Conservation (phyloP, 2,329 filamentous ascomycete genomes). For the Thelonectria rubi region DNA sequence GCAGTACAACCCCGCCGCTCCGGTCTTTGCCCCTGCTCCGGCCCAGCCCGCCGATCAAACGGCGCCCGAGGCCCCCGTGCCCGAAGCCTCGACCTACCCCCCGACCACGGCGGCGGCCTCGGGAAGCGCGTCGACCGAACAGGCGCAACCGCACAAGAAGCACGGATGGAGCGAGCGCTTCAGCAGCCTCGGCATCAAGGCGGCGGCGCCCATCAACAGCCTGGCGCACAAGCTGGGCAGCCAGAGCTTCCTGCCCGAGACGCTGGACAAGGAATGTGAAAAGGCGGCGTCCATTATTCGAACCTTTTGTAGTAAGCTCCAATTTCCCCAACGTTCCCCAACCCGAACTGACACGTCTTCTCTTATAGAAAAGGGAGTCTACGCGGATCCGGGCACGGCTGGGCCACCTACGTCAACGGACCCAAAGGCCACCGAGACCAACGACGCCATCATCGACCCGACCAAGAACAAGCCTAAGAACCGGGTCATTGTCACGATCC, state of each 20-base stretch:
- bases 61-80: slow-evolving; percentile 1
- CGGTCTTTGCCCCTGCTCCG: slow-evolving; percentile 44
- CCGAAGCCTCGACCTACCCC: neutral
- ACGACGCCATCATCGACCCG: slow-evolving; percentile 43
- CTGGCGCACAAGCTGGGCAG: slow-evolving; percentile 83
- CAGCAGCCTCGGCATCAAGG: slow-evolving; percentile 51
- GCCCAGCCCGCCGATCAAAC: slow-evolving; percentile 20
- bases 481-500: slow-evolving; percentile 63
- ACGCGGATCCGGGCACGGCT: slow-evolving; percentile 50
- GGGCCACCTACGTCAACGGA: slow-evolving; percentile 45
- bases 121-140: slow-evolving; percentile 9
- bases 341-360: slow-evolving; percentile 12
- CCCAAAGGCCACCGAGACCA: slow-evolving; percentile 42
- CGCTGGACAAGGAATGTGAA: slow-evolving; percentile 88
- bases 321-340: neutral
- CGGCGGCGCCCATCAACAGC: slow-evolving; percentile 79
- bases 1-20: slow-evolving; percentile 44
- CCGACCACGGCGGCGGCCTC: neutral
- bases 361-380: slow-evolving; percentile 60
- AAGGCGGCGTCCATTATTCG: slow-evolving; percentile 86
- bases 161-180: slow-evolving; percentile 45
- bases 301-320: slow-evolving; percentile 80
- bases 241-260: slow-evolving; percentile 87
- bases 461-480: slow-evolving; percentile 53
- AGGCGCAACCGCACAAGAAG: slow-evolving; percentile 34